Evolutionary conservation across 495 filamentous ascomycete species (phyloP).

Genomic region (Aspergillus incahuasiensis): DNA sequence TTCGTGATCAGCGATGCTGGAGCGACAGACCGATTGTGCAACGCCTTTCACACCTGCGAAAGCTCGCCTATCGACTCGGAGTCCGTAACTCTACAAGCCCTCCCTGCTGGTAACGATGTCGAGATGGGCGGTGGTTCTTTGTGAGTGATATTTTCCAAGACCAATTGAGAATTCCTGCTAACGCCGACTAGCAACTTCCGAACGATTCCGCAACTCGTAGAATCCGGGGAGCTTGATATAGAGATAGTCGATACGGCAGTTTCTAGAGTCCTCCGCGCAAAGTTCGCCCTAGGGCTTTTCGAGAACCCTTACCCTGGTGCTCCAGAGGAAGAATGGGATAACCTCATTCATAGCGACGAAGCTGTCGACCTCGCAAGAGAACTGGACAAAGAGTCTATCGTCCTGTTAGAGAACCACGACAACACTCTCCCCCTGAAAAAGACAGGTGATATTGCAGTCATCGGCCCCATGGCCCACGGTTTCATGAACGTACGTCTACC

Average conservation of each 20-base stretch:
- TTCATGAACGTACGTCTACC: slow-evolving; percentile 55
- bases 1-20: slow-evolving; percentile 58
- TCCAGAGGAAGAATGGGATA: slow-evolving; percentile 44
- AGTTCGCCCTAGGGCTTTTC: slow-evolving; percentile 64
- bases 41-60: slow-evolving; percentile 56
- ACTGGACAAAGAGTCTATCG: slow-evolving; percentile 63
- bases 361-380: slow-evolving; percentile 52
- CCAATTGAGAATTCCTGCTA: not conserved
- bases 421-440: slow-evolving; percentile 56
- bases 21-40: slow-evolving; percentile 61
- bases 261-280: slow-evolving; percentile 53
- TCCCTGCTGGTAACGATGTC: slow-evolving; percentile 66
- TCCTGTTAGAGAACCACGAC: slow-evolving; percentile 65
- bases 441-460: slow-evolving; percentile 59
- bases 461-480: slow-evolving; percentile 68
- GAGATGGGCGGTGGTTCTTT: slow-evolving; percentile 73
- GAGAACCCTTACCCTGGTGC: slow-evolving; percentile 59
- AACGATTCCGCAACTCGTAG: slow-evolving; percentile 58
- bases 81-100: slow-evolving; percentile 49
- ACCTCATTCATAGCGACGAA: slow-evolving; percentile 54
- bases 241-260: slow-evolving; percentile 60
- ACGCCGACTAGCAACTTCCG: slow-evolving; percentile 48
- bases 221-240: slow-evolving; percentile 51
- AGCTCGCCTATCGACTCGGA: slow-evolving; percentile 54
- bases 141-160: slow-evolving; percentile 15